A percentile compares a stretch with the other conserved stretches of the same genome.
These are phyloP conservation scores for Colletotrichum endophyticum DNA, from an alignment of 2,329 filamentous ascomycete species.

Conservation along the genomic window DNA sequence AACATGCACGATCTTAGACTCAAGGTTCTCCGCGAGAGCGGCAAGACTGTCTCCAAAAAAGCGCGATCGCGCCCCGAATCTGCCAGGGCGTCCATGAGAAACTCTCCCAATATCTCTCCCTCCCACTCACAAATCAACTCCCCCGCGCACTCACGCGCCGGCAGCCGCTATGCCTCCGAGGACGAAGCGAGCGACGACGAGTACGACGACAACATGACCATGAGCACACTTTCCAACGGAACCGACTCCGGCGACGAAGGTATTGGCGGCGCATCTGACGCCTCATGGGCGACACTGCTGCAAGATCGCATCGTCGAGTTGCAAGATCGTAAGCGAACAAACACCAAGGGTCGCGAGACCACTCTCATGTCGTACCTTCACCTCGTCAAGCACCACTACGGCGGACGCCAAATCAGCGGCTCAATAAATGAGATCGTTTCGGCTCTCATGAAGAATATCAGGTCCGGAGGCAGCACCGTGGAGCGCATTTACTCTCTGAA, in stretches of 20 bases:
- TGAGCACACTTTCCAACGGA: conserved; percentile 44
- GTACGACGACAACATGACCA: conserved; percentile 51
- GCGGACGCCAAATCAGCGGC: conserved; percentile 64
- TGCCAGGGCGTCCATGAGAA: conserved; percentile 61
- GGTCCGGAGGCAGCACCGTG: conserved; percentile 68
- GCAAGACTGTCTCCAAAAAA: conserved; percentile 75
- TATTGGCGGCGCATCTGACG: conserved; percentile 57
- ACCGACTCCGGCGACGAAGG: conserved; percentile 58
- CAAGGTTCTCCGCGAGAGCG: conserved; percentile 71
- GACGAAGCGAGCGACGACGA: conserved; percentile 66
- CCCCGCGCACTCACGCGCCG: conserved; percentile 62
- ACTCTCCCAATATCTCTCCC: conserved; percentile 64
- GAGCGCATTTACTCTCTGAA: conserved; percentile 75
- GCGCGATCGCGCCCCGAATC: conserved; percentile 62
- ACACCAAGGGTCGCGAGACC: conserved; percentile 71
- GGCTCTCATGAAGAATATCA: conserved; percentile 73
- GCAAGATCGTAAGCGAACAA: conserved; percentile 77
- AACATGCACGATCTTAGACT: conserved; percentile 69
- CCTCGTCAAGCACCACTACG: conserved; percentile 71
- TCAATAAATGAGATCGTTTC: conserved; percentile 66
- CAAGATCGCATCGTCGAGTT: conserved; percentile 73
- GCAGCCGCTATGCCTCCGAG: conserved; percentile 68
- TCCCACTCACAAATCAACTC: conserved; percentile 62
- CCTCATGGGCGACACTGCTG: conserved; percentile 67
- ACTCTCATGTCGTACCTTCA: conserved; percentile 66